These are phyloP conservation scores for Thalassiosira exigua DNA, from an alignment of 352 stramenopile species.

Conservation along the genomic window DNA sequence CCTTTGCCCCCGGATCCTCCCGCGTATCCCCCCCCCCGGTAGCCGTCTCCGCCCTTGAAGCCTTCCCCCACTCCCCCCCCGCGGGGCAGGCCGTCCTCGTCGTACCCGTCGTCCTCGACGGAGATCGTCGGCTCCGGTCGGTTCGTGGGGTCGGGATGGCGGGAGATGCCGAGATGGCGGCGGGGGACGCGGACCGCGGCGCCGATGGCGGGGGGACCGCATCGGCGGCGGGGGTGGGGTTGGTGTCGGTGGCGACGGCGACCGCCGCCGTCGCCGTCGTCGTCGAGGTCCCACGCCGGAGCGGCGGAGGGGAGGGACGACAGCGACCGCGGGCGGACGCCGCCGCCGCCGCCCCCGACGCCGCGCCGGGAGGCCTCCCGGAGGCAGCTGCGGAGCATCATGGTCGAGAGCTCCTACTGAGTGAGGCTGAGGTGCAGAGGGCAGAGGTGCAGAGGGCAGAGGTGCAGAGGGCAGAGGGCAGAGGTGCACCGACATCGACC, in stretches of 20 bases:
- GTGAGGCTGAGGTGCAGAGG: background rate
- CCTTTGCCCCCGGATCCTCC: background rate
- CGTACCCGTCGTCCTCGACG: conserved; percentile 11
- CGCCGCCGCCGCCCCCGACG: background rate
- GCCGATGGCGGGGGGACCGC: background rate
- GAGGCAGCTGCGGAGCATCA: conserved; percentile 11
- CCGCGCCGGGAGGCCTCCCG: background rate
- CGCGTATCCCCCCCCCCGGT: no score
- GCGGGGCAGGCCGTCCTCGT: conserved; percentile 9
- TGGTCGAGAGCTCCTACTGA: background rate
- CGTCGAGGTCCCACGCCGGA: background rate
- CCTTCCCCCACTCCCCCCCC: background rate
- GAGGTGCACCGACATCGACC: no score
- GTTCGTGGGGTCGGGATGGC: conserved; percentile 30
- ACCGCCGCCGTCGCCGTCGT: background rate
- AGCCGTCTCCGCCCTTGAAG: no score
- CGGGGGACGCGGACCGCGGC: background rate
- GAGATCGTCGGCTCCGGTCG: conserved; percentile 16
- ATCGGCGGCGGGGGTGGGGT: background rate
- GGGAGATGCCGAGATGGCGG: conserved; percentile 28
- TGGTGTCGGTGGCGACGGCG: background rate
- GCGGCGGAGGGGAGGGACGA: background rate
- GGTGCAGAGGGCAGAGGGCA: no score
- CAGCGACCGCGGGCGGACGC: background rate
- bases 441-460: no score